Evolutionary conservation across 192 early-diverging fungal genomes (phyloP).

Genomic region (Dimargaris cristalligena): DNA sequence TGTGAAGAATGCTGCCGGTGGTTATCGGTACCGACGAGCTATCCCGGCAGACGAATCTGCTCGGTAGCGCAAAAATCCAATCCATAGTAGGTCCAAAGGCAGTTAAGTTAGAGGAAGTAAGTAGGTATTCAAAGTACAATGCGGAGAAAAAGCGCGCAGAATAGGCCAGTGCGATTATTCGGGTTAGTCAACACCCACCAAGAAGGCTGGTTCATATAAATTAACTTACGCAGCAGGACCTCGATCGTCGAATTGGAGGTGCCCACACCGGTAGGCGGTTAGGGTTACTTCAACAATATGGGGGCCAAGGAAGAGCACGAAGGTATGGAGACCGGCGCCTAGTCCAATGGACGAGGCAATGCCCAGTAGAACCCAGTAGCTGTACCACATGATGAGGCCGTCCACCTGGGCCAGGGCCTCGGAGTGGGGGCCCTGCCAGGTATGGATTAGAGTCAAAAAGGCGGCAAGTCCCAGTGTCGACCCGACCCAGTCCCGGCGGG

Average conservation of each 20-base stretch:
- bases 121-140: too few species aligned
- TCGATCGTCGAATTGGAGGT: slow-evolving; percentile 50
- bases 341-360: slow-evolving; percentile 82
- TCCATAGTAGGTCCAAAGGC: too few species aligned
- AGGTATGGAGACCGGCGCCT: slow-evolving; percentile 88
- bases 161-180: too few species aligned
- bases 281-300: slow-evolving; percentile 82
- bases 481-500: slow-evolving; percentile 2
- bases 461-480: not conserved
- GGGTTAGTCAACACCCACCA: too few species aligned
- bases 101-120: too few species aligned
- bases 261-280: slow-evolving; percentile 65
- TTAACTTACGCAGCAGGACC: slow-evolving; percentile 45
- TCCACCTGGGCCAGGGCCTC: slow-evolving; percentile 31
- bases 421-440: not conserved
- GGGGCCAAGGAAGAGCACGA: slow-evolving; percentile 84
- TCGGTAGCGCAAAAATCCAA: too few species aligned
- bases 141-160: too few species aligned
- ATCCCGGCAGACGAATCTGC: not conserved
- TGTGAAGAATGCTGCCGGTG: slow-evolving; percentile 42
- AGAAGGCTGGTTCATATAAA: too few species aligned
- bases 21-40: slow-evolving; percentile 18
- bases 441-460: not conserved
- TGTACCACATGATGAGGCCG: slow-evolving; percentile 58
- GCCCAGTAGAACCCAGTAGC: slow-evolving; percentile 77